Base-by-base conservation (phyloP, 306 rosid genomes). In the Vigna nakashimae region DNA sequence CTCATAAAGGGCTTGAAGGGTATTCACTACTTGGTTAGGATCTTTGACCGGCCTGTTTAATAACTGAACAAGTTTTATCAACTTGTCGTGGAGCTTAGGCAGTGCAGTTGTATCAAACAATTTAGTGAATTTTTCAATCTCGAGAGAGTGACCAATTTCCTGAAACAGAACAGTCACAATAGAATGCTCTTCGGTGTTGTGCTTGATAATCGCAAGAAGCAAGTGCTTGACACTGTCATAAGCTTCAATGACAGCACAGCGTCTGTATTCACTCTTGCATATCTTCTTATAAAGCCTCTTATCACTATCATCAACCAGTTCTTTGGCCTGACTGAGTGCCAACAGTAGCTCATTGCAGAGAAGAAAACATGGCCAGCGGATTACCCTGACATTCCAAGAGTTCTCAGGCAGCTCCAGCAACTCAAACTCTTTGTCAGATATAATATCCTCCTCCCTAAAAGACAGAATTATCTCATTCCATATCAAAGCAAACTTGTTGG, bases 351-450 rank as follows among this genome's bases (percentile, higher is more conserved):
- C 98, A 55, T 94, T 94, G 94, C 98, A 94, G 81, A 94, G 91
- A 77, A 94, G 97, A 73, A 94, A 92, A 79, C 94, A 89, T 38
- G 98, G 97, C 98, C 98, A 94, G 59, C 97, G 97, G 73, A 94
- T 87, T 58, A 94, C 98, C 85, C 91, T 85, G 79, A 92, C 92
- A 84, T 87, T 87, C 98, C 98, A 92, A 74, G 98, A 89, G 83
- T 89, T 89, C 75, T 75, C 93, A 13, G 98, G 96, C 76, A 95
- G 72, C 88, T 95, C 98, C 84, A 95, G 75, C 78, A 95, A 86
- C 88, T 95, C 98, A 46, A 88, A 75, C 87, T 95, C 98, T 9
- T 49, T 28, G 87, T 95, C 98, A 75, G 97, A 95, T 79, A 95
- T 82, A 14, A 95, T 89, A 83, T 95, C 98, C 86, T 95, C 98